phyloP scores from a whole-genome alignment of 371 early-diverging fungal species.

The Actinomortierella wolfii region DNA sequence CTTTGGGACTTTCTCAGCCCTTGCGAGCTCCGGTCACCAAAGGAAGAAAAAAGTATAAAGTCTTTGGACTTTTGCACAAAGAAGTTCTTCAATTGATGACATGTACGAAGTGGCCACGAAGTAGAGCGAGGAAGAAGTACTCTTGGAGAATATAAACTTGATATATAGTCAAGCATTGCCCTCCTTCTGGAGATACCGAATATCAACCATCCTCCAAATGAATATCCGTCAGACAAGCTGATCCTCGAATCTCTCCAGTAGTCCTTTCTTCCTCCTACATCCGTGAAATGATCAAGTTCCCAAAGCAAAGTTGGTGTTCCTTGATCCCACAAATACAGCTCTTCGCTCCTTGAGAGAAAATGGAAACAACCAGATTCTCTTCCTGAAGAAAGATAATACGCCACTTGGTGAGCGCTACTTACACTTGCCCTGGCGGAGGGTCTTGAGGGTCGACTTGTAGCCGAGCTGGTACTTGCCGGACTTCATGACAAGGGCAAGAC shows the following conservation, averaged over 20 bases:
- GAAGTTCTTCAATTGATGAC: background rate
- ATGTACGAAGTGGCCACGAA: background rate
- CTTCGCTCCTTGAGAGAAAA: too few relatives aligned
- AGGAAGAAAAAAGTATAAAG: constrained; percentile 12
- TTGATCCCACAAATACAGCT: too few relatives aligned
- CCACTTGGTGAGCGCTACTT: constrained; percentile 43
- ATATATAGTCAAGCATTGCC: background rate
- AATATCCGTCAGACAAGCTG: too few relatives aligned
- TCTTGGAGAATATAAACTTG: too few relatives aligned
- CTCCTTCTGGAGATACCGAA: too few relatives aligned
- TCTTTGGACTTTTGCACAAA: constrained; percentile 3
- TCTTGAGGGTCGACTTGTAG: constrained; percentile 97
- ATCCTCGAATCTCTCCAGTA: too few relatives aligned
- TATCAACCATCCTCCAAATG: too few relatives aligned
- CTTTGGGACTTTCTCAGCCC: constrained; percentile 50
- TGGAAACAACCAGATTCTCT: too few relatives aligned
- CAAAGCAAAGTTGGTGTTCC: too few relatives aligned
- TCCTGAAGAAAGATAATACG: too few relatives aligned
- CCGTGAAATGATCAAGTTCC: too few relatives aligned
- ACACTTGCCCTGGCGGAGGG: constrained; percentile 96
- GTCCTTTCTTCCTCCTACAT: too few relatives aligned
- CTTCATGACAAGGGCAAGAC: constrained; percentile 98
- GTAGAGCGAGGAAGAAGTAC: background rate
- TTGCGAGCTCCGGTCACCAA: constrained; percentile 51
- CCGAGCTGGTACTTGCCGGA: constrained; percentile 97